These are phyloP conservation scores for Candida patagonica DNA, from an alignment of 805 yeast genomes.

Conservation along the genomic window DNA sequence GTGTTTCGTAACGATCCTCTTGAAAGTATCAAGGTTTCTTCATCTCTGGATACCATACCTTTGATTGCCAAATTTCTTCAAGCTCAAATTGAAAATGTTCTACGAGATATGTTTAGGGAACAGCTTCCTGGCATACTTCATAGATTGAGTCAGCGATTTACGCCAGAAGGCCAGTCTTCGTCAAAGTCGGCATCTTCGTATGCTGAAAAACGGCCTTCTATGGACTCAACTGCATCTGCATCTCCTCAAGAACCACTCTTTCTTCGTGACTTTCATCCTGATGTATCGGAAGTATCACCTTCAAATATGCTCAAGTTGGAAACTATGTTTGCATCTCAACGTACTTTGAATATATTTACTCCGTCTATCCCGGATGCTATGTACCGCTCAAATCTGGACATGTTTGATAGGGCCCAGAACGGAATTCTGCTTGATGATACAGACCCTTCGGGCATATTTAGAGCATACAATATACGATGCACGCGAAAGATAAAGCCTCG, in stretches of 20 bases:
- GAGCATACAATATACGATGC: constrained; percentile 4
- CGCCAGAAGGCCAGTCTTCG: constrained; percentile 28
- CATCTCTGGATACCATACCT: constrained; percentile 79
- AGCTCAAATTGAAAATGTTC: constrained; percentile 71
- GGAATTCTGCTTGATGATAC: constrained; percentile 6
- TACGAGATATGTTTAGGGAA: constrained; percentile 72
- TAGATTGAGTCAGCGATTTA: constrained; percentile 61
- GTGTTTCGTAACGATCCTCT: constrained; percentile 87
- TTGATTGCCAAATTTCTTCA: constrained; percentile 79
- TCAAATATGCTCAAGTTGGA: constrained; percentile 60
- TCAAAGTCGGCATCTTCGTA: constrained; percentile 12
- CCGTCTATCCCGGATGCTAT: constrained; percentile 49
- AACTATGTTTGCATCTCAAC: constrained; percentile 63
- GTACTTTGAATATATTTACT: constrained; percentile 64
- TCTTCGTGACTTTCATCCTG: constrained; percentile 46
- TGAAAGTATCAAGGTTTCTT: constrained; percentile 70
- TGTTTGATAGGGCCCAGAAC: constrained; percentile 14
- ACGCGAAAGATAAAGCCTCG: constrained; percentile 17
- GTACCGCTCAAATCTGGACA: constrained; percentile 43
- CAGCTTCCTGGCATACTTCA: constrained; percentile 75
- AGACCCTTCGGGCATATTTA: constrained; percentile 14
- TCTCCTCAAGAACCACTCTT: constrained; percentile 27
- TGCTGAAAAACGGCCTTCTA: constrained; percentile 8
- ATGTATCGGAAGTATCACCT: constrained; percentile 52
- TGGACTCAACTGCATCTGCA: background rate